Base-by-base conservation (phyloP, 1,284 basidiomycete species). In the Apiotrichum sp. region DNA sequence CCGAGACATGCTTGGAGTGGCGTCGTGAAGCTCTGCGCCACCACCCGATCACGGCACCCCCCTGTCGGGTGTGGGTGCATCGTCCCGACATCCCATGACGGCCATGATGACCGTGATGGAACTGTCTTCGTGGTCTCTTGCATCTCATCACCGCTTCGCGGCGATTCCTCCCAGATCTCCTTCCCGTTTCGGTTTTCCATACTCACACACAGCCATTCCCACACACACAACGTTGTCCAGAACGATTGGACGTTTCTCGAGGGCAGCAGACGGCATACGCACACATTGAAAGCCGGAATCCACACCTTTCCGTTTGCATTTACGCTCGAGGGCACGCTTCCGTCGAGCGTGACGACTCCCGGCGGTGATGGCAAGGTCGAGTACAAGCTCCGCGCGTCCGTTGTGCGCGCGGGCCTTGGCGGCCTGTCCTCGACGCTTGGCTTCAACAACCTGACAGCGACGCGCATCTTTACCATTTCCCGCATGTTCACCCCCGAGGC, bases 311-410 rank as follows among this genome's bases (percentile, higher is more conserved):
- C 91, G n/a, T 78, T 78, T 59, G 62, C 63, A 34, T 93, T 93
- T 78, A 86, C 87, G 67, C 81, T 93, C 53, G 88, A 89, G 33
- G 88, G 88, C 49, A 83, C 84, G 9, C 79, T 95, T 3, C 93
- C 93, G 0, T 89, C 89, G 0, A 84, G 82, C 42, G 75, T 93
- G 40, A 71, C 79, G 50, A 87, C 87, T 5, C 78, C 77, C 58
- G 78, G 79, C 1, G 77, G 77, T 45, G 76, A 78, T 43, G 87
- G 87, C 1, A 81, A 83, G 35, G 82, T 96, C 56, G 75, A 79
- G 33, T 97, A 96, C 81, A 92, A 89, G 72, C 84, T 97, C 41
- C 87, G 89, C 46, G 93, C 90, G 0, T 81, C 84, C 41, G 89
- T 86, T 34, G 79, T 84, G 9, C 84, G 91, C 4, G 81, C 88